Base-by-base conservation (phyloP, 345 rosid species). In the Acer negundo region DNA sequence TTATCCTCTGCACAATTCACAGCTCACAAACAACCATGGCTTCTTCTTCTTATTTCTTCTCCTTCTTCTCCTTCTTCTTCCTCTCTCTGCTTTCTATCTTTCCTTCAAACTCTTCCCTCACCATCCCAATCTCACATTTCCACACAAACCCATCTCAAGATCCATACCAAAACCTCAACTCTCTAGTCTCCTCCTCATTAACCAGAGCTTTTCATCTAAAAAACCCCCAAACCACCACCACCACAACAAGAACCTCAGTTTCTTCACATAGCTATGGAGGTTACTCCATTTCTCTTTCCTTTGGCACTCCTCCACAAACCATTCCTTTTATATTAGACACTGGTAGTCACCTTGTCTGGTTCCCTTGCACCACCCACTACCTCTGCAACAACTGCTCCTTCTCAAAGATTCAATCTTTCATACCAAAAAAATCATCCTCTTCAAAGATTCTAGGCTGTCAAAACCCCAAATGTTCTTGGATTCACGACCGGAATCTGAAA, bases 391-490 rank as follows among this genome's bases (percentile, higher is more conserved):
- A 75, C 71, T 87, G 86, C 69, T 71, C 80, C 19, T 82, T 63
- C 79, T 35, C 68, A 49, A 64, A 7, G 0, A 79, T 72, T 35
- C 80, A 72, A 7, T 62, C 83, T 46, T 86, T 84, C 64, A 77
- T 81, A 67, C 86, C 89, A 2, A 80, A 75, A 22, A 67, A 7
- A 0, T 87, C 90, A 40, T 79, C 81, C 1, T 79, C 90, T 2
- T 70, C 85, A 31, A 72, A 64, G 74, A 64, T 84, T 51, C 28
- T 84, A 4, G 86, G 87, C 40, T 87, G 87, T 79, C 75, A 58
- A 6, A 84, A 81, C 75, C 90, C 85, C 49, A 84, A 84, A 70
- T 84, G 90, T 72, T 72, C 84, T n/a, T 84, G 86, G 86, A 59
- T 87, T 76, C 86, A 84, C 75, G 79, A 53, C 53, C 8, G 10